These are phyloP conservation scores for Arabidopsis arenosa DNA, from an alignment of 345 rosid genomes.

Conservation along the genomic window DNA sequence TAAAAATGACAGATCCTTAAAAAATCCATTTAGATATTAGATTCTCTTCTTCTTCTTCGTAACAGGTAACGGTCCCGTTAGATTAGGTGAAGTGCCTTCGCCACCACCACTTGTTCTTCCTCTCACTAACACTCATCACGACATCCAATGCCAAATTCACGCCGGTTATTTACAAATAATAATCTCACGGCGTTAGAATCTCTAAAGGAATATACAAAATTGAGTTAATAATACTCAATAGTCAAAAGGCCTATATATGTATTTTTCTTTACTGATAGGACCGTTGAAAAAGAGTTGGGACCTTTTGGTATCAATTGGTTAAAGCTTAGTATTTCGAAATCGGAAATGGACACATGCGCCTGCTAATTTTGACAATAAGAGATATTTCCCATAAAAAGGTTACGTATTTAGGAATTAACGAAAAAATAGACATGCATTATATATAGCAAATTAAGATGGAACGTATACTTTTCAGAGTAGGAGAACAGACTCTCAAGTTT, in stretches of 20 bases:
- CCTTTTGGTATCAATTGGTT: slow-evolving; percentile 16
- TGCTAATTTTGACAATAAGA: slow-evolving; percentile 16
- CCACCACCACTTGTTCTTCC: slow-evolving; percentile 20
- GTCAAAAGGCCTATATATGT: background rate
- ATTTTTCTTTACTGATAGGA: slow-evolving; percentile 1
- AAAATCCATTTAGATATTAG: slow-evolving; percentile 26
- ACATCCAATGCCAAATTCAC: slow-evolving; percentile 25
- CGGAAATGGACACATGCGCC: slow-evolving; percentile 8
- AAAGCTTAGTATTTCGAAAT: slow-evolving; percentile 2
- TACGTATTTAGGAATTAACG: background rate
- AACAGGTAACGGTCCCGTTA: slow-evolving; percentile 36
- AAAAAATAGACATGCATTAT: background rate
- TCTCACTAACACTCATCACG: slow-evolving; percentile 23
- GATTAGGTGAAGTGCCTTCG: slow-evolving; percentile 32
- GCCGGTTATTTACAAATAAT: slow-evolving; percentile 5
- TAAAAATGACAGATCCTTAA: slow-evolving; percentile 44
- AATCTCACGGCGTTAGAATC: slow-evolving; percentile 16
- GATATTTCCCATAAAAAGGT: background rate
- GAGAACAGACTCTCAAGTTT: background rate
- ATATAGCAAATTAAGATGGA: too few relatives aligned
- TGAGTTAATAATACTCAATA: background rate
- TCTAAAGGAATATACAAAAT: background rate
- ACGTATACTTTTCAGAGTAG: background rate
- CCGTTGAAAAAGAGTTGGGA: slow-evolving; percentile 23
- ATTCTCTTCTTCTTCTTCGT: slow-evolving; percentile 38